Evolutionary conservation across 371 early-diverging fungal species (phyloP).

Genomic region (Entomophthora muscae): DNA sequence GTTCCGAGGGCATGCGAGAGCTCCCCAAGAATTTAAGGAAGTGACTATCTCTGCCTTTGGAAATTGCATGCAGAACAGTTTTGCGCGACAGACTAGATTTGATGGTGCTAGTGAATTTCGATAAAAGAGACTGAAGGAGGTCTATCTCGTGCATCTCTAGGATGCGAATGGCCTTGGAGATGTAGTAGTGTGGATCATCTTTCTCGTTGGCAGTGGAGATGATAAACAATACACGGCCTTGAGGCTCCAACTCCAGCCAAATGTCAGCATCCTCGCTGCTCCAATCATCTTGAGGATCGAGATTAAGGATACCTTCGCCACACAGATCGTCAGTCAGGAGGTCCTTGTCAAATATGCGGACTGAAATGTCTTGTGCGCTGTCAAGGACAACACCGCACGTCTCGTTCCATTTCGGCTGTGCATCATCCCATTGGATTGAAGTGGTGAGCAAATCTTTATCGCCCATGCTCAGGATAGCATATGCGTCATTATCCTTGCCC

Average conservation of each 20-base stretch:
- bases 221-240: conserved; percentile 61
- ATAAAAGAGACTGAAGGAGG: neutral
- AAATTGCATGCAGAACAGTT: neutral
- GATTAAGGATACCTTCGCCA: conserved; percentile 42
- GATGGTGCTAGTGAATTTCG: conserved; percentile 1
- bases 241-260: conserved; percentile 62
- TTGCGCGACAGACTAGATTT: conserved; percentile 4
- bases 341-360: conserved; percentile 58
- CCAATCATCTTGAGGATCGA: conserved; percentile 34
- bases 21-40: conserved; percentile 13
- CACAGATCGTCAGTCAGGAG: conserved; percentile 64
- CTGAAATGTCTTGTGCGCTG: conserved; percentile 34
- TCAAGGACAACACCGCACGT: conserved; percentile 54
- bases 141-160: conserved; percentile 17
- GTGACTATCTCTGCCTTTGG: conserved; percentile 10
- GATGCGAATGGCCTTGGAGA: conserved; percentile 58
- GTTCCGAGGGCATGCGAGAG: conserved; percentile 13
- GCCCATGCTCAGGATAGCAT: conserved; percentile 44
- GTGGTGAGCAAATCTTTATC: conserved; percentile 33
- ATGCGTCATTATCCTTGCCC: conserved; percentile 48
- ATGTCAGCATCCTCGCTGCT: conserved; percentile 67
- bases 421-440: conserved; percentile 42
- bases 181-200: conserved; percentile 86
- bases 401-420: conserved; percentile 87
- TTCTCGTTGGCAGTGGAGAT: conserved; percentile 80